Evolutionary conservation across 202 grass and related monocot species (phyloP), one percentile per base, ranked within the genome.

Genomic region (Carex arenaria): DNA sequence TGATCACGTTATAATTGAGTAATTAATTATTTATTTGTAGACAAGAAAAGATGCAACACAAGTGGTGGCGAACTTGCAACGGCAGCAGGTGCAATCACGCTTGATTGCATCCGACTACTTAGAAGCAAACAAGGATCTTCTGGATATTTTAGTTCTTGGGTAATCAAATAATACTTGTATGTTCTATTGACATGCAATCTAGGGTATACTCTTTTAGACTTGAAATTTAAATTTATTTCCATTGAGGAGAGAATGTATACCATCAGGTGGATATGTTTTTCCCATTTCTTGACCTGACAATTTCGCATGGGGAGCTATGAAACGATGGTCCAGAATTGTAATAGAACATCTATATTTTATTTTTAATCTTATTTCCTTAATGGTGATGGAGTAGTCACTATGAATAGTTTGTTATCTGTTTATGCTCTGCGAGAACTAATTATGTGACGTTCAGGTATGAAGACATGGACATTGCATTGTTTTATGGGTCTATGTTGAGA

Each of bases 11-110:
- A 80, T 67, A 78, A 55, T 75, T 42, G 19, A 36, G 3, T 71
- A 47, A 67, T 65, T 45, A 82, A 61, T 82, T 79, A 57, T 76
- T 67, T 68, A 67, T 63, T 88, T 95, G 42, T 85, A 98, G 95
- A 89, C 95, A 19, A 88, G 93, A 81, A 98, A 98, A 95, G 95
- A 98, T 89, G 93, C 93, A 83, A 93, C 95, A 85, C 95, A 98
- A 92, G 88, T 98, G 80, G 95, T 98, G 85, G 95, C 95, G 63
- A 98, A 98, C 84, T 88, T 98, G 86, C 95, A 98, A 89, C 89
- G 91, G 84, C 95, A 98, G 60, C 93, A 93, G 85, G 95, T 98
- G 18, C 89, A 90, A 13, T 98, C 92, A 51, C 85, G 85, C 80
- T 84, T 98, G 80, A 90, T 95, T 80, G 95, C 93, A 0, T 98